Evolutionary conservation across 345 rosid species (phyloP).

Genomic region (Moricandia moricandioides): DNA sequence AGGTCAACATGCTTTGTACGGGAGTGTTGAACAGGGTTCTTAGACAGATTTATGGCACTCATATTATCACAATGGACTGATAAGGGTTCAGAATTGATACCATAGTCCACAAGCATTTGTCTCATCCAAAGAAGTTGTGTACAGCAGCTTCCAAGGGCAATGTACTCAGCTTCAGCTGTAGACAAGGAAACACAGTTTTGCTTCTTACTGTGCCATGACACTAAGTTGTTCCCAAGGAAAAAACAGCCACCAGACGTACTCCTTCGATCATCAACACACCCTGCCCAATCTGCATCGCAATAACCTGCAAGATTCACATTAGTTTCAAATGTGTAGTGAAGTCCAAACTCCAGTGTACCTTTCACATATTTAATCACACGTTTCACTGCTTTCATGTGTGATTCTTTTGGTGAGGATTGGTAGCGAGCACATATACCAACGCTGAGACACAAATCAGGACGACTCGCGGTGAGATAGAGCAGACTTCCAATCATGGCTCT

Average conservation of each 20-base stretch:
- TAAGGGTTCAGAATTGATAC: neutral
- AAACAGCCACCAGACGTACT: no score
- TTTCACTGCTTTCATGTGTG: neutral
- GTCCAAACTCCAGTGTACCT: neutral
- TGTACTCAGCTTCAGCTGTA: no score
- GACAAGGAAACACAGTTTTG: no score
- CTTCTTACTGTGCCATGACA: no score
- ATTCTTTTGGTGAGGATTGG: neutral
- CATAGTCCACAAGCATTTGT: neutral
- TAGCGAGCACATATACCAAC: neutral
- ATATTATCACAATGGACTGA: neutral
- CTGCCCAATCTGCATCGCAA: neutral
- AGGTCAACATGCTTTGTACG: neutral
- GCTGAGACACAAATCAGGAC: neutral
- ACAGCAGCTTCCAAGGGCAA: neutral
- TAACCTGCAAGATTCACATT: neutral
- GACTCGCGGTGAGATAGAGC: neutral
- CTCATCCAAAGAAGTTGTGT: neutral
- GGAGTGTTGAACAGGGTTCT: neutral
- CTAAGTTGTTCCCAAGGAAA: no score
- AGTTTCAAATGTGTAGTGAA: no score
- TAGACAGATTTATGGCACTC: neutral
- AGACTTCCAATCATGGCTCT: neutral
- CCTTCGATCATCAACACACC: neutral
- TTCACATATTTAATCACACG: neutral